Evolutionary conservation across 208 protist genomes (phyloP).

Genomic region (Trypanosoma cruzi): DNA sequence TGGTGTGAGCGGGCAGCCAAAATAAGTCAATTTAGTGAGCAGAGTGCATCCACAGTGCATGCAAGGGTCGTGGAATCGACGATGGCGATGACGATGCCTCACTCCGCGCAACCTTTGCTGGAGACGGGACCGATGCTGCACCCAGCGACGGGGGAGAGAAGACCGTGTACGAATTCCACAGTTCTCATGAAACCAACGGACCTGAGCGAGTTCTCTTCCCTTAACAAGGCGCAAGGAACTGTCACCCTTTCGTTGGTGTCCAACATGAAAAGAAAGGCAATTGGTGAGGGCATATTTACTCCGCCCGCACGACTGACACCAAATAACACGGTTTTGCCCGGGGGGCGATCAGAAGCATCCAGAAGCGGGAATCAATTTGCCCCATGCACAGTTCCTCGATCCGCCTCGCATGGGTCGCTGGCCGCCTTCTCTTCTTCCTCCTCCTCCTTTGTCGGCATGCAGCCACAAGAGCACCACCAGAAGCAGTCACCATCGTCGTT

Average conservation of each 20-base stretch:
- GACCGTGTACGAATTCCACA: too few species aligned
- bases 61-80: background rate
- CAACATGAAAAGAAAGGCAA: background rate
- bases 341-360: background rate
- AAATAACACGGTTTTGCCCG: background rate
- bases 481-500: background rate
- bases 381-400: too few species aligned
- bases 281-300: background rate
- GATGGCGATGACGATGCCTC: background rate
- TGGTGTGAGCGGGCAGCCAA: constrained; percentile 27
- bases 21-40: constrained; percentile 31
- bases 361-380: too few species aligned
- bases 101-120: background rate
- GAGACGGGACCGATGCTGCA: background rate
- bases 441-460: too few species aligned
- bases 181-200: background rate
- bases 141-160: too few species aligned
- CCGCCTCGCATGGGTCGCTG: too few species aligned
- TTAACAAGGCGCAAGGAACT: background rate
- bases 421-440: too few species aligned
- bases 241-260: background rate
- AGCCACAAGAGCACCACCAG: background rate
- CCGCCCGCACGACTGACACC: background rate
- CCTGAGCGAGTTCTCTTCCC: too few species aligned
- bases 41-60: constrained; percentile 14